phyloP scores from a whole-genome alignment of 371 early-diverging fungal species.

The Dinochytrium kinnereticum region DNA sequence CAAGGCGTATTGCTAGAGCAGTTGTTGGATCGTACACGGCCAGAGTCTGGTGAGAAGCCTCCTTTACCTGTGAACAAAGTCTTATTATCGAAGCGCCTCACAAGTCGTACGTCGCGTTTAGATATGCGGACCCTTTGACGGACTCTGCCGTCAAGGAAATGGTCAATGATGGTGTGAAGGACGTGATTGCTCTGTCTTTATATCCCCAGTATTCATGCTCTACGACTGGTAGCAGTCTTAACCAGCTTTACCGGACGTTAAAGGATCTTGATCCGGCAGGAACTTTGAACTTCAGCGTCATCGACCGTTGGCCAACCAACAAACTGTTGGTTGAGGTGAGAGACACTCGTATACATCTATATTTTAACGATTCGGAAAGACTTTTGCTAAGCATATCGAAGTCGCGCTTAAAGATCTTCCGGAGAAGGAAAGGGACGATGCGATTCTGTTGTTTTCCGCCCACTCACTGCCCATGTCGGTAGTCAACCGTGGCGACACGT shows the following conservation, averaged over 20 bases:
- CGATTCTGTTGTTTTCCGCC: constrained; percentile 90
- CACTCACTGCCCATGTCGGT: constrained; percentile 95
- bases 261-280: constrained; percentile 65
- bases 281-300: constrained; percentile 84
- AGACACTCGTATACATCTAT: neutral
- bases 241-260: constrained; percentile 79
- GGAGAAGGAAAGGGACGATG: constrained; percentile 66
- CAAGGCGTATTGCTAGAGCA: constrained; percentile 84
- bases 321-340: constrained; percentile 79
- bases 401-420: constrained; percentile 71
- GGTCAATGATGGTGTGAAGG: constrained; percentile 79
- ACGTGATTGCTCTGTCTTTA: constrained; percentile 90
- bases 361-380: constrained; percentile 42
- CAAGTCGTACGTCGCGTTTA: constrained; percentile 90
- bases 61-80: neutral
- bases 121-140: constrained; percentile 88
- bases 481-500: constrained; percentile 87
- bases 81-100: constrained; percentile 72
- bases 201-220: constrained; percentile 97
- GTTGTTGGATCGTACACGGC: constrained; percentile 74
- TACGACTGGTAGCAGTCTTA: constrained; percentile 92
- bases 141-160: constrained; percentile 74
- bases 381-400: constrained; percentile 78
- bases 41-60: constrained; percentile 70
- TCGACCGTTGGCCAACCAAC: constrained; percentile 94